phyloP scores from a whole-genome alignment of 257 asterid species.

The Nicotiana undulata region DNA sequence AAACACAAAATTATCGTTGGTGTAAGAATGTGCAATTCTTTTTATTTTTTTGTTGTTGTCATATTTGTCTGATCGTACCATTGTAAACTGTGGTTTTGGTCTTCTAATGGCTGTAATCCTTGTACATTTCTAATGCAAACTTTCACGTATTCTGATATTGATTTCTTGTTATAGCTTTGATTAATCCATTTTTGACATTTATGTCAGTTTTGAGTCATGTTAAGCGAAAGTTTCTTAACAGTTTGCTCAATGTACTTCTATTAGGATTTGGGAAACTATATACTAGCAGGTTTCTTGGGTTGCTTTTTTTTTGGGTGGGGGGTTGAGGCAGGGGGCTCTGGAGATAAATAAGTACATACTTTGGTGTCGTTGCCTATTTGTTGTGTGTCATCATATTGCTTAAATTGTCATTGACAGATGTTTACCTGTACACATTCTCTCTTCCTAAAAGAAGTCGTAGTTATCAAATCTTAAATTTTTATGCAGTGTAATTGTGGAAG shows the following conservation, averaged over 20 bases:
- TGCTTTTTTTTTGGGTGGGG: not conserved
- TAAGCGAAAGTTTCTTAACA: not conserved
- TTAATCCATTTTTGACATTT: not conserved
- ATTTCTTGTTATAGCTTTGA: not conserved
- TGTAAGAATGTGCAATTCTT: not conserved
- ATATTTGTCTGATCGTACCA: not conserved
- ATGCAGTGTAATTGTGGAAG: slow-evolving; percentile 95
- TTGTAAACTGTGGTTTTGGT: not conserved
- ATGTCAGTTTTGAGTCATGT: not conserved
- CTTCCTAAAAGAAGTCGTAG: not conserved
- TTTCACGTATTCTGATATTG: not conserved
- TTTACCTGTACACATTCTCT: not conserved
- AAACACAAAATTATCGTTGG: not conserved
- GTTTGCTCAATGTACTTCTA: not conserved
- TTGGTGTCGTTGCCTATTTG: not conserved
- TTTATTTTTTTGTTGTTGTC: not conserved
- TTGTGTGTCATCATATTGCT: not conserved
- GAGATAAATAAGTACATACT: not conserved
- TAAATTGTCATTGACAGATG: not conserved
- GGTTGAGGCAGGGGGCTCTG: not conserved
- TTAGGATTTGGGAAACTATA: not conserved
- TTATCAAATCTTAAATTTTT: slow-evolving; percentile 2
- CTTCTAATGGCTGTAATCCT: not conserved
- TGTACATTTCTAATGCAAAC: not conserved
- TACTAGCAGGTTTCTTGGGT: not conserved